Evolutionary conservation across 2,329 filamentous ascomycete genomes (phyloP), one percentile per base, ranked within the genome.

Genomic region (Talaromyces sp.): DNA sequence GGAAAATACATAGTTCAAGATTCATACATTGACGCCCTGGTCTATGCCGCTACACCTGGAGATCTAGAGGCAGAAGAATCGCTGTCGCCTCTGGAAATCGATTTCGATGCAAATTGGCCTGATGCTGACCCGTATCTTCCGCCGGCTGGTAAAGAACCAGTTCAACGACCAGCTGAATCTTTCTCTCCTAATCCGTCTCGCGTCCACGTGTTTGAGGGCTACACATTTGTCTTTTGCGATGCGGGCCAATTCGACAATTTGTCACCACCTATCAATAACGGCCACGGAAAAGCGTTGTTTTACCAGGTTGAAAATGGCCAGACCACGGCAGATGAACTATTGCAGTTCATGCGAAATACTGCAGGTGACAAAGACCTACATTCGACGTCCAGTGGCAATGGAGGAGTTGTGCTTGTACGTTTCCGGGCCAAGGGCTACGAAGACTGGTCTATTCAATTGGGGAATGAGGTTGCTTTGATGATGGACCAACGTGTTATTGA

Each of bases 221-320:
- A 92, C 68, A 93, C 88, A 0, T 97, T 97, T 69, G 81, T 99
- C 3, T 96, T 97, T 68, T 88, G 92, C 65, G 87, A 92, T 58
- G 74, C 83, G 57, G 79, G 79, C 2, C 93, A 97, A 72, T 91
- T 87, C 71, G 85, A 90, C 8, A 91, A 84, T 64, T 79, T 99
- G 4, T 77, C 90, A 50, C 85, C 86, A 0, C 86, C 88, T 0
- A 88, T 99, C 62, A 88, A 87, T 0, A 86, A 86, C 62, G 94
- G 90, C 4, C 85, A 88, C 61, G 94, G 94, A 8, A 97, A 97
- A 72, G 89, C 90, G 1, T 71, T 95, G 6, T 74, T 89, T 4
- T 86, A 83, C 61, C 78, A 85, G 29, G 81, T 92, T 0, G 74
- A 80, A 2, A 80, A 85, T 1, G 81, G 83, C 0, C 77, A 85